Evolutionary conservation across 768 basidiomycete species (phyloP).

Genomic region (Mycena sanguinolenta): DNA sequence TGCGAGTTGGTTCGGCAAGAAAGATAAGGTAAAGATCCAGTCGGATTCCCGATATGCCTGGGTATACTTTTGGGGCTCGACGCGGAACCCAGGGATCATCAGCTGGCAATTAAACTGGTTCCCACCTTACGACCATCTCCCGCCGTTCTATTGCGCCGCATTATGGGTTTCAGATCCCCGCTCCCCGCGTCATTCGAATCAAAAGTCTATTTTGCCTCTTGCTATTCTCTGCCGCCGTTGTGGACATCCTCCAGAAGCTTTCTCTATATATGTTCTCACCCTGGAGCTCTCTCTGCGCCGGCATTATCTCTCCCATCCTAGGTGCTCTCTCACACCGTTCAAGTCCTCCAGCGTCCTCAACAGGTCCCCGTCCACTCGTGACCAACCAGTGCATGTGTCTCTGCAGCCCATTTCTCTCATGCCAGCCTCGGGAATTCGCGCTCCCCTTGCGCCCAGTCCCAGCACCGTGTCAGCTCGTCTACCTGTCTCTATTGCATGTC

Average conservation of each 20-base stretch:
- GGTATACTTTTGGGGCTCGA: constrained; percentile 13
- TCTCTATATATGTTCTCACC: constrained; percentile 7
- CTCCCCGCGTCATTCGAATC: constrained; percentile 17
- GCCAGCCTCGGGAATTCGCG: constrained; percentile 12
- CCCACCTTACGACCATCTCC: constrained; percentile 18
- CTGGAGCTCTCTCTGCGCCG: constrained; percentile 6
- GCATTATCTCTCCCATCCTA: constrained; percentile 12
- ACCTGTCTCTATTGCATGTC: not conserved
- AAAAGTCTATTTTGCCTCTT: constrained; percentile 25
- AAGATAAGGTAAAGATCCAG: constrained; percentile 20
- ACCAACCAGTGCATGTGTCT: constrained; percentile 13
- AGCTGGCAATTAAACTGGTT: constrained; percentile 18
- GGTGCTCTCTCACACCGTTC: constrained; percentile 24
- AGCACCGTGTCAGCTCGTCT: not conserved
- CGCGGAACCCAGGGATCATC: constrained; percentile 28
- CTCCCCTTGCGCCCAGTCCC: constrained; percentile 6
- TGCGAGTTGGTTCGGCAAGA: constrained; percentile 16
- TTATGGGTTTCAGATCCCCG: constrained; percentile 27
- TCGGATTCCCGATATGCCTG: not conserved
- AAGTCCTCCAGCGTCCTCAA: constrained; percentile 12
- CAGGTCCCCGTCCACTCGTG: constrained; percentile 27
- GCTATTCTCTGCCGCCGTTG: not conserved
- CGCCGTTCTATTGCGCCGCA: constrained; percentile 24
- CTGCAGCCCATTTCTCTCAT: constrained; percentile 16
- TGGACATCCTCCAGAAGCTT: not conserved